Evolutionary conservation across 2,329 filamentous ascomycete genomes (phyloP).

Genomic region (Venturia asperata): DNA sequence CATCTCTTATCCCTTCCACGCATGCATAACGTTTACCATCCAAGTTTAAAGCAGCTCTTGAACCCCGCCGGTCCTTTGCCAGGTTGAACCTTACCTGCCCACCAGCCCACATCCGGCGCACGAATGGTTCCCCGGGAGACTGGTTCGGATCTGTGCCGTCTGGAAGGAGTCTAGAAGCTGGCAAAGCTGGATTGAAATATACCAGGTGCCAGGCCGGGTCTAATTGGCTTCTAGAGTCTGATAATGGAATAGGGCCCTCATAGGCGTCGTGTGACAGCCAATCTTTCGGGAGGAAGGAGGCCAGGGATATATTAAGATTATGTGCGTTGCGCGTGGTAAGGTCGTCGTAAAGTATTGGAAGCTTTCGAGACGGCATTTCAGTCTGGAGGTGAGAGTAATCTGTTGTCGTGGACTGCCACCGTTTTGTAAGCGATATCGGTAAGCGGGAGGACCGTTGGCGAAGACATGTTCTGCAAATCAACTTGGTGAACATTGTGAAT

Average conservation of each 20-base stretch:
- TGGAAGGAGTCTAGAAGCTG: constrained; percentile 55
- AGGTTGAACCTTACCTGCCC: constrained; percentile 55
- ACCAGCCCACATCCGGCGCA: constrained; percentile 81
- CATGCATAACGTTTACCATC: constrained; percentile 37
- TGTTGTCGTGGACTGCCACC: constrained; percentile 16
- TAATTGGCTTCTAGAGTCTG: constrained; percentile 26
- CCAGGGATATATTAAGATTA: constrained; percentile 39
- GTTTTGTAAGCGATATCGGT: not conserved
- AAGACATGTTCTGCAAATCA: not conserved
- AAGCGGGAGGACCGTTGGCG: not conserved
- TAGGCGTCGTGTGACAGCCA: constrained; percentile 18
- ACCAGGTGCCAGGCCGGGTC: constrained; percentile 73
- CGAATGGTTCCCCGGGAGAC: constrained; percentile 64
- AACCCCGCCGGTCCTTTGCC: constrained; percentile 16
- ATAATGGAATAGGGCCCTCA: not conserved
- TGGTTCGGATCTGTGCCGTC: constrained; percentile 84
- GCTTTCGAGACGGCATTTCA: constrained; percentile 42
- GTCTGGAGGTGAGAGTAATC: constrained; percentile 33
- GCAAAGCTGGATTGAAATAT: constrained; percentile 71
- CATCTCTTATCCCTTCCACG: constrained; percentile 42
- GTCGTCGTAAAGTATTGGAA: constrained; percentile 48
- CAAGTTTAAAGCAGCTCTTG: constrained; percentile 23
- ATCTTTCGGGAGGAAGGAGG: constrained; percentile 44
- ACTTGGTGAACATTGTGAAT: constrained; percentile 8
- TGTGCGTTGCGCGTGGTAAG: constrained; percentile 43